Percentiles rank a stretch among this genome's conserved stretches.
These are phyloP conservation scores for Cryptosporidium felis DNA, from an alignment of 169 alveolate species.

Conservation along the genomic window DNA sequence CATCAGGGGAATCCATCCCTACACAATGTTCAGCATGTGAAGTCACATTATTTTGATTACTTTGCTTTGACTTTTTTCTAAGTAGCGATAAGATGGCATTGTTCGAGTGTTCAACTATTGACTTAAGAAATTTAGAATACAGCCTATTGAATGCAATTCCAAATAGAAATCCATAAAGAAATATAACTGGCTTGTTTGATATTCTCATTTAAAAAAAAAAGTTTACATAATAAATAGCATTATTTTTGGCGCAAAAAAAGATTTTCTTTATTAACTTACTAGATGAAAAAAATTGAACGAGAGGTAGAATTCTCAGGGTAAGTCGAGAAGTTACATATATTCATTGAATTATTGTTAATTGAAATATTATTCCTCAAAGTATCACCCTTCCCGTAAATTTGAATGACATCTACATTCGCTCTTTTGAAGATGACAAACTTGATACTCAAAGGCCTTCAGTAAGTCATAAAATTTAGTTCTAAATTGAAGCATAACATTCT, in stretches of 20 bases:
- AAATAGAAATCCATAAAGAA: slow-evolving; percentile 9
- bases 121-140: background rate
- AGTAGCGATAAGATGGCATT: background rate
- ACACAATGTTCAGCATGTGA: slow-evolving; percentile 77
- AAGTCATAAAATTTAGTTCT: slow-evolving; percentile 21
- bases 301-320: slow-evolving; percentile 43
- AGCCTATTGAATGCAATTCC: background rate
- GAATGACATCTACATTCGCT: slow-evolving; percentile 20
- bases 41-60: background rate
- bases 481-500: background rate
- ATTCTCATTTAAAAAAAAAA: no score
- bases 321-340: background rate
- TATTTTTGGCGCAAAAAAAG: slow-evolving; percentile 31
- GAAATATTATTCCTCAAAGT: background rate
- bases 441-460: slow-evolving; percentile 66
- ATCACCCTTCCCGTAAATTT: slow-evolving; percentile 9
- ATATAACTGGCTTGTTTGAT: background rate
- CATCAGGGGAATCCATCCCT: slow-evolving; percentile 80
- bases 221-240: no score
- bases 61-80: background rate
- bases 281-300: background rate
- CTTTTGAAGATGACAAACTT: slow-evolving; percentile 1
- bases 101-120: background rate
- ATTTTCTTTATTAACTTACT: background rate
- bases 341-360: background rate